Evolutionary conservation across 1,284 basidiomycete species (phyloP), one percentile per base, ranked within the genome.

Genomic region (Meira nashicola): DNA sequence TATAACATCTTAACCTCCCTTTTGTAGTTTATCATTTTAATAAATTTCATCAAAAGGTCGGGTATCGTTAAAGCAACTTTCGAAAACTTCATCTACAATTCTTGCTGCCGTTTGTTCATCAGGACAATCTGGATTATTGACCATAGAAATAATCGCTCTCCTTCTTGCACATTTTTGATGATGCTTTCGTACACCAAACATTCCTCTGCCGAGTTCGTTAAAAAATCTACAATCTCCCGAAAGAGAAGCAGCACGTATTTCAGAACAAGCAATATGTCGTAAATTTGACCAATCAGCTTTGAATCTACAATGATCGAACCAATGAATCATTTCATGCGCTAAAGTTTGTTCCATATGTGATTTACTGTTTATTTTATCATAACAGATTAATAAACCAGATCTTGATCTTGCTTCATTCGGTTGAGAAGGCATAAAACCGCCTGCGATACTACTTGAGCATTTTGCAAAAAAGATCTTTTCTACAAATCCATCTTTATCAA

Each of bases 41-140:
- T 33, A 60, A 41, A 93, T 90, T 86, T 96, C 92, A 79, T 97
- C 94, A 79, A 97, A 98, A 7, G 94, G 94, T 67, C 93, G 82
- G 7, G 93, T 97, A 79, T 98, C 94, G 51, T 85, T 86, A 80
- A 92, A 94, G 80, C 94, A 98, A 70, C 89, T 91, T 70, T 92
- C 89, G 87, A 89, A 98, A 47, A 96, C 94, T 78, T 96, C 90
- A 68, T 96, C 94, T 52, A 97, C 93, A 1, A 86, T 90, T 59
- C 84, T 83, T 77, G 92, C 89, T 5, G 94, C 94, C 52, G 87
- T 83, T 12, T 84, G 88, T 49, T 82, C 80, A 0, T 62, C 62
- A 1, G 86, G 86, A 76, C 91, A 97, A n/a, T 83, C 82, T 15
- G 90, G 87, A 76, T 96, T 92, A 11, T 84, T 84, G 43, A 83